phyloP scores from a whole-genome alignment of 1,284 basidiomycete species.

The Gastroboletus turbinatus region DNA sequence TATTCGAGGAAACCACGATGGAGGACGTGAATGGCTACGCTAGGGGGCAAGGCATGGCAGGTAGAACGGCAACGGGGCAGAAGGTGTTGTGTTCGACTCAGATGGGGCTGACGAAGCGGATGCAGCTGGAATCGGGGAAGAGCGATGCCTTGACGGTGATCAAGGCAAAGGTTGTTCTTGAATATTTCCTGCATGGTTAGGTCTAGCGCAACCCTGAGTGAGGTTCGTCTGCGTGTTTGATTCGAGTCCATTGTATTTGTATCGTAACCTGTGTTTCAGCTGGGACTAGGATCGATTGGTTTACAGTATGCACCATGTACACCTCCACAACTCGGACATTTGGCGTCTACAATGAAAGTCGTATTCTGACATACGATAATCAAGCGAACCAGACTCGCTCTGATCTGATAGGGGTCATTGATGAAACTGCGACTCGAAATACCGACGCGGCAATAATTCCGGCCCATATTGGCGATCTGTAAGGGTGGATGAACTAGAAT shows the following conservation, averaged over 20 bases:
- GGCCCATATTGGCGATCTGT: too few relatives aligned
- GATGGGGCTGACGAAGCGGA: slow-evolving; percentile 15
- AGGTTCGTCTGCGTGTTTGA: not conserved
- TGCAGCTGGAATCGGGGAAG: slow-evolving; percentile 6
- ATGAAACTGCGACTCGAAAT: too few relatives aligned
- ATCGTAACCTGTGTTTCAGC: not conserved
- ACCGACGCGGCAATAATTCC: too few relatives aligned
- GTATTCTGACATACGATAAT: too few relatives aligned
- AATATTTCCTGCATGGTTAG: slow-evolving; percentile 4
- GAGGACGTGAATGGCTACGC: not conserved
- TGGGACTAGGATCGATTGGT: not conserved
- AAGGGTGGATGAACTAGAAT: too few relatives aligned
- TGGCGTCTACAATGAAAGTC: too few relatives aligned
- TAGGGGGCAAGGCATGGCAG: not conserved
- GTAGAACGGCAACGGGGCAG: not conserved
- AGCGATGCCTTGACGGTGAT: slow-evolving; percentile 6
- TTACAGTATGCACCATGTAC: not conserved
- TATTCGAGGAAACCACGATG: slow-evolving; percentile 13
- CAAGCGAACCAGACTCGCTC: not conserved
- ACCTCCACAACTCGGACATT: not conserved
- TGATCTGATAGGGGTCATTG: too few relatives aligned
- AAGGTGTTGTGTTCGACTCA: slow-evolving; percentile 17
- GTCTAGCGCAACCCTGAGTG: not conserved
- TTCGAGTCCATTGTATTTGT: not conserved
- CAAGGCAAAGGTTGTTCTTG: slow-evolving; percentile 14